Evolutionary conservation across 306 rosid genomes (phyloP).

Genomic region (Delonix regia): DNA sequence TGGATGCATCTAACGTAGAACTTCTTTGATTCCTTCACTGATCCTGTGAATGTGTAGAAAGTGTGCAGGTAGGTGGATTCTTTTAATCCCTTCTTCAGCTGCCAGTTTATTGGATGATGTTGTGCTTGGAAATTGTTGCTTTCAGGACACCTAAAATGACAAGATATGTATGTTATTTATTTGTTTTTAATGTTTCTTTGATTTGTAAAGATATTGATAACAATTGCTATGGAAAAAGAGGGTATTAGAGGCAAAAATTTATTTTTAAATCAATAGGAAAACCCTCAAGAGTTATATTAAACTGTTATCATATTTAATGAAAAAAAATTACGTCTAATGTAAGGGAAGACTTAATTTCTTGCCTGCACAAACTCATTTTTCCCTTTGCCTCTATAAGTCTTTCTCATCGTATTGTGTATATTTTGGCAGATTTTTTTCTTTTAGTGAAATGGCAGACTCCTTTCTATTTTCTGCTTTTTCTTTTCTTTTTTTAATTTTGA

Average conservation of each 20-base stretch:
- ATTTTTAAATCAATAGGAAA: no score
- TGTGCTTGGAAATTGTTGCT: background rate
- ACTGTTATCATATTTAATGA: no score
- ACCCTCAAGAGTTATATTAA: no score
- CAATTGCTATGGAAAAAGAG: background rate
- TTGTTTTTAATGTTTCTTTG: no score
- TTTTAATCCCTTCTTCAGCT: background rate
- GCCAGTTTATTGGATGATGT: background rate
- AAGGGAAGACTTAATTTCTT: background rate
- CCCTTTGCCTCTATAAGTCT: background rate
- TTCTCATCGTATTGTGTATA: background rate
- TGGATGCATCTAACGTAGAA: slow-evolving; percentile 25
- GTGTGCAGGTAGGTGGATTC: background rate
- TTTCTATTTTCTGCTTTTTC: no score
- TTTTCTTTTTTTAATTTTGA: background rate
- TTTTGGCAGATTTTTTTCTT: background rate
- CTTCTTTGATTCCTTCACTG: slow-evolving; percentile 9
- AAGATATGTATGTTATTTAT: no score
- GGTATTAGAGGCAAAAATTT: background rate
- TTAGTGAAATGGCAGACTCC: background rate
- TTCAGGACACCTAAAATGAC: background rate
- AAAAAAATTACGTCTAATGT: no score
- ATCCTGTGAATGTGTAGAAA: background rate
- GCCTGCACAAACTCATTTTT: background rate
- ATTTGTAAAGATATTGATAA: no score